These are phyloP conservation scores for Citrus reticulata DNA, from an alignment of 345 rosid genomes.

Conservation along the genomic window DNA sequence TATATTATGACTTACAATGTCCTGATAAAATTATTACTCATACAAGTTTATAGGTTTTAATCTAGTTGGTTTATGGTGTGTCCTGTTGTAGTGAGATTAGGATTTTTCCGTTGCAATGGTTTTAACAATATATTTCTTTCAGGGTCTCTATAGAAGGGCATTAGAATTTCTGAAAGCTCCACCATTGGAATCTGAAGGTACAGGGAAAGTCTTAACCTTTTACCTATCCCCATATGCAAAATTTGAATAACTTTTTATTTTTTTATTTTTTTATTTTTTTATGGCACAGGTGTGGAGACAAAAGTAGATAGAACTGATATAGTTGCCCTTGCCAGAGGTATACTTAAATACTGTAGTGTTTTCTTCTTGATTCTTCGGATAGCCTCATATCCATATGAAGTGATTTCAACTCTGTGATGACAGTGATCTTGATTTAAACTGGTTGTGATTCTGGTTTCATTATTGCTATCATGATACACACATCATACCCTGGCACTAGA, in stretches of 20 bases:
- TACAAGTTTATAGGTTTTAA: neutral
- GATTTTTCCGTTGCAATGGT: neutral
- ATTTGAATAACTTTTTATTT: neutral
- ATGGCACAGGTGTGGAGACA: constrained; percentile 24
- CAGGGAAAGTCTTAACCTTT: neutral
- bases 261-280: neutral
- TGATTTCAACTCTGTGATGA: neutral
- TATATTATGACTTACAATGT: neutral
- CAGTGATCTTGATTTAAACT: neutral
- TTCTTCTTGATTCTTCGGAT: neutral
- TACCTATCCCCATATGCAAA: neutral
- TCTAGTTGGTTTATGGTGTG: neutral
- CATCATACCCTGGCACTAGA: neutral
- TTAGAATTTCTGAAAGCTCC: constrained; percentile 78
- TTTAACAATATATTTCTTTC: constrained; percentile 13
- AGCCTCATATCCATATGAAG: neutral
- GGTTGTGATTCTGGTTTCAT: neutral
- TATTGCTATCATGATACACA: neutral
- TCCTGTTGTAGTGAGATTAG: neutral
- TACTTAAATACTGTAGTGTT: neutral
- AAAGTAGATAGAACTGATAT: constrained; percentile 42
- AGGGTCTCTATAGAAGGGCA: constrained; percentile 87
- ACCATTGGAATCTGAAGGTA: constrained; percentile 59
- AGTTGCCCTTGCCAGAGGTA: constrained; percentile 84
- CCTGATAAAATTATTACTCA: neutral